These are phyloP conservation scores for Crepidotus variabilis DNA, from an alignment of 768 basidiomycete genomes.

Conservation along the genomic window DNA sequence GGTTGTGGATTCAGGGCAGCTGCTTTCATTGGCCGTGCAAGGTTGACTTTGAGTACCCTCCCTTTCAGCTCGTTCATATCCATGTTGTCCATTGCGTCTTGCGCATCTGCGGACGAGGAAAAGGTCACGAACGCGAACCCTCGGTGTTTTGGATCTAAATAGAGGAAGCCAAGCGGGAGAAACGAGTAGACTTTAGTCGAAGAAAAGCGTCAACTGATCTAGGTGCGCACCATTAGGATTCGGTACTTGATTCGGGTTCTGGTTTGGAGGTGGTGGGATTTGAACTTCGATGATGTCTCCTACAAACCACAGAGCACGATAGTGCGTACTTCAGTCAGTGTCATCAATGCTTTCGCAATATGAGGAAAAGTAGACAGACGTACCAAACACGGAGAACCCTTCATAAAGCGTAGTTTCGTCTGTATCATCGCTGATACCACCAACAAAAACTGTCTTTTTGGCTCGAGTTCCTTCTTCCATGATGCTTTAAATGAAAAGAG, in stretches of 20 bases:
- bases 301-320: slow-evolving; percentile 23
- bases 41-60: slow-evolving; percentile 75
- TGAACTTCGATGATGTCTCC: slow-evolving; percentile 93
- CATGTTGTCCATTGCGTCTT: slow-evolving; percentile 99
- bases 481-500: not conserved
- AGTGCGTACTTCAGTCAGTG: not conserved
- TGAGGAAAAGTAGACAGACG: slow-evolving; percentile 17
- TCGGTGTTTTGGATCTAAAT: slow-evolving; percentile 73
- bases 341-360: not conserved
- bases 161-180: too few species aligned
- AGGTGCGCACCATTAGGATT: slow-evolving; percentile 36
- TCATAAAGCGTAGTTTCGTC: slow-evolving; percentile 77
- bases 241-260: slow-evolving; percentile 46
- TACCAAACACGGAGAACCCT: slow-evolving; percentile 86
- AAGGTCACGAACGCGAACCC: slow-evolving; percentile 95
- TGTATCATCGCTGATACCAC: slow-evolving; percentile 79
- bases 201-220: not conserved
- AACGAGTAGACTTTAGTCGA: not conserved
- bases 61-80: slow-evolving; percentile 87
- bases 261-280: slow-evolving; percentile 75
- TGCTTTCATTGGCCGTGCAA: slow-evolving; percentile 80
- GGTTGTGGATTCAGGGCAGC: slow-evolving; percentile 54
- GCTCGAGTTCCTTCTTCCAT: slow-evolving; percentile 83
- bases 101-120: slow-evolving; percentile 74
- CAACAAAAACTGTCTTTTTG: slow-evolving; percentile 86